Evolutionary conservation across 78 protist species (phyloP).

Genomic region (Planoprotostelium fungivorum): DNA sequence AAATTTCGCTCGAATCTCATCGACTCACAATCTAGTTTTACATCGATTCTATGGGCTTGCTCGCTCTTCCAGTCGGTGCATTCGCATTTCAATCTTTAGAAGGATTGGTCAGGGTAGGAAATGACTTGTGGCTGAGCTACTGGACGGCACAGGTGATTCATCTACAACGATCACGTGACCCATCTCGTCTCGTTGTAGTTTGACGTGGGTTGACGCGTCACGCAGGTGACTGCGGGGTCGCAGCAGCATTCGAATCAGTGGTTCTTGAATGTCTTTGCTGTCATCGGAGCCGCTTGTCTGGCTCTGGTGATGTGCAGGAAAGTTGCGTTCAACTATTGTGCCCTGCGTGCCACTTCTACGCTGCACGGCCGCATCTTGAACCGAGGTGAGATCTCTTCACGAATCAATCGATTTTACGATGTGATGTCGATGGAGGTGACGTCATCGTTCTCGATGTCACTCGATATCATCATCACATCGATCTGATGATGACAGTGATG

Average conservation of each 20-base stretch:
- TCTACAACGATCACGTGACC: not conserved
- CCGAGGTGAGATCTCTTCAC: not conserved
- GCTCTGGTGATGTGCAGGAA: not conserved
- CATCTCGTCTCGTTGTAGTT: not conserved
- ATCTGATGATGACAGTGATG: slow-evolving; percentile 23
- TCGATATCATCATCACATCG: too few relatives aligned
- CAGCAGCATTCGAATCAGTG: not conserved
- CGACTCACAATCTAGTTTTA: not conserved
- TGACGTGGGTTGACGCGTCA: not conserved
- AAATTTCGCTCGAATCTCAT: not conserved
- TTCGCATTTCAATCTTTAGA: not conserved
- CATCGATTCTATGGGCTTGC: not conserved
- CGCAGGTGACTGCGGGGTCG: not conserved
- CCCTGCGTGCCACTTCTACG: not conserved
- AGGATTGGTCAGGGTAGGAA: not conserved
- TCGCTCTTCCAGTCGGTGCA: not conserved
- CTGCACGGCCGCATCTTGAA: not conserved
- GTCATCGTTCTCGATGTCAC: too few relatives aligned
- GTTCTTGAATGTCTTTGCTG: not conserved
- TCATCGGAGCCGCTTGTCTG: not conserved
- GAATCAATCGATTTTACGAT: too few relatives aligned
- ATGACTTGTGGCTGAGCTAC: not conserved
- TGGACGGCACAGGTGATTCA: not conserved
- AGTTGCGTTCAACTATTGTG: not conserved
- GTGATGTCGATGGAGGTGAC: too few relatives aligned